These are phyloP conservation scores for Neonectria magnoliae DNA, from an alignment of 2,329 filamentous ascomycete genomes.

Conservation along the genomic window DNA sequence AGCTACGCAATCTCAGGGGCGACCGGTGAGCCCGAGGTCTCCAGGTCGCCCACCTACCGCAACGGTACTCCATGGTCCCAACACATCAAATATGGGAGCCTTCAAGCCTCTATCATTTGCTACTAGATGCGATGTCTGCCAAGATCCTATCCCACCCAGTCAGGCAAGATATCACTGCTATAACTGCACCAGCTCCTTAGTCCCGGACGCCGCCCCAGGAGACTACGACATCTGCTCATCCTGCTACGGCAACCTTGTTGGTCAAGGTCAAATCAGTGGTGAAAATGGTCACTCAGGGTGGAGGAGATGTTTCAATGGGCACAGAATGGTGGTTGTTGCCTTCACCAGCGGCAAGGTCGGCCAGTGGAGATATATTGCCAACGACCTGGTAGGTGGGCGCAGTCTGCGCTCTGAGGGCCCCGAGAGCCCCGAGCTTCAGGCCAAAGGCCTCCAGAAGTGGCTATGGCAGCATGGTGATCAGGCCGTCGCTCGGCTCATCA, in stretches of 20 bases:
- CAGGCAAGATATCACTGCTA: conserved; percentile 83
- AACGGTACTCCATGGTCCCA: conserved; percentile 58
- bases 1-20: conserved; percentile 46
- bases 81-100: conserved; percentile 57
- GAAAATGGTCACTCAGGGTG: conserved; percentile 85
- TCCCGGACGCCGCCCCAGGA: conserved; percentile 64
- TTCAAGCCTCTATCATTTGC: conserved; percentile 78
- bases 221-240: conserved; percentile 86
- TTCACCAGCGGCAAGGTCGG: conserved; percentile 77
- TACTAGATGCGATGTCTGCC: conserved; percentile 83
- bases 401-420: conserved; percentile 70
- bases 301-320: conserved; percentile 81
- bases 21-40: conserved; percentile 54
- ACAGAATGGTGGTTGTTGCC: conserved; percentile 84
- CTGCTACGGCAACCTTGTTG: conserved; percentile 78
- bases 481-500: conserved; percentile 59
- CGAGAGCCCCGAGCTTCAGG: conserved; percentile 46
- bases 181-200: conserved; percentile 67
- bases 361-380: conserved; percentile 72
- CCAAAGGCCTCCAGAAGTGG: conserved; percentile 58
- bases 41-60: conserved; percentile 59
- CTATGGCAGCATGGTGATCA: conserved; percentile 58
- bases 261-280: conserved; percentile 70
- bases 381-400: conserved; percentile 81
- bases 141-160: conserved; percentile 74